Evolutionary conservation across 805 yeast genomes (phyloP).

Genomic region (Spathaspora hagerdaliae): DNA sequence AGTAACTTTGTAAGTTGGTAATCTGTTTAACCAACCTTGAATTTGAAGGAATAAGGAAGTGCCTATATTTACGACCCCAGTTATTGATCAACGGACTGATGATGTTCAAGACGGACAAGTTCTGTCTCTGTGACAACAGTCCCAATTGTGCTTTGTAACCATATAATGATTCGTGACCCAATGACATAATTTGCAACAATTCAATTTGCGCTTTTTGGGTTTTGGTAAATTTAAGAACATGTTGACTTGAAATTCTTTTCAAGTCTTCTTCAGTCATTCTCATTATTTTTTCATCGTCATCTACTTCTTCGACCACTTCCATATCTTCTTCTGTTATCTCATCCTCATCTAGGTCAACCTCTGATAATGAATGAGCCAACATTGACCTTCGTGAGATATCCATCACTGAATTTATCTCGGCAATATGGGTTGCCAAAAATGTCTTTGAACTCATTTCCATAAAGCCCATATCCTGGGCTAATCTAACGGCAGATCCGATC

Average conservation of each 20-base stretch:
- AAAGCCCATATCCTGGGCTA: conserved; percentile 84
- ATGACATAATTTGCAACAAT: conserved; percentile 68
- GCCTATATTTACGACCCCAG: conserved; percentile 68
- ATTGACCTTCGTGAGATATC: conserved; percentile 75
- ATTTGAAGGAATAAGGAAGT: conserved; percentile 48
- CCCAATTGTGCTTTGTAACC: conserved; percentile 57
- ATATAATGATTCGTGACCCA: conserved; percentile 82
- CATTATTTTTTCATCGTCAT: conserved; percentile 24
- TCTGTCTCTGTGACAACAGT: conserved; percentile 54
- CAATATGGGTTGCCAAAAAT: conserved; percentile 76
- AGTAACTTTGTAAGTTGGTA: conserved; percentile 17
- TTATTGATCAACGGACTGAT: conserved; percentile 72
- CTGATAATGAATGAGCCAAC: conserved; percentile 69
- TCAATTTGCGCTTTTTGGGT: conserved; percentile 78
- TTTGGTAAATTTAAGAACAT: conserved; percentile 48
- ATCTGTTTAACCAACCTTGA: conserved; percentile 31
- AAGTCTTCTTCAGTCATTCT: conserved; percentile 31
- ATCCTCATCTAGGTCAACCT: conserved; percentile 52
- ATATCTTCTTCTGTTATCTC: conserved; percentile 33
- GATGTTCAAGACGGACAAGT: conserved; percentile 66
- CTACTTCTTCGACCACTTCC: conserved; percentile 19
- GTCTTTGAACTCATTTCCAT: conserved; percentile 70
- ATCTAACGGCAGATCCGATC: conserved; percentile 78
- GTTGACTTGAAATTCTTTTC: conserved; percentile 19
- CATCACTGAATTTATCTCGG: conserved; percentile 81